Evolutionary conservation across 768 basidiomycete species (phyloP), one percentile per base, ranked within the genome.

Genomic region (Kockovaella imperatae): DNA sequence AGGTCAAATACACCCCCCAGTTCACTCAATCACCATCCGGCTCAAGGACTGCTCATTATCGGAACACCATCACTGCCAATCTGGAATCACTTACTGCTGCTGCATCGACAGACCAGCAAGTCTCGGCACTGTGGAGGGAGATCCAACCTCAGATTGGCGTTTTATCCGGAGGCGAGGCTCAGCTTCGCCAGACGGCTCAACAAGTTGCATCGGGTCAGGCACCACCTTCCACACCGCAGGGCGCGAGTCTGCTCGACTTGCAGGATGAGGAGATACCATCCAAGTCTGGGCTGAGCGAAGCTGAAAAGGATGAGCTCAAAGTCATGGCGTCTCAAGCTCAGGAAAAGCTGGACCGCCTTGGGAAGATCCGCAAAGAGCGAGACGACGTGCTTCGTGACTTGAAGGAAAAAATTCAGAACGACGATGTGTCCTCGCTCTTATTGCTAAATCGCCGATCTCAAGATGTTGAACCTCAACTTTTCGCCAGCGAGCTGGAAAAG

Each of bases 331-430:
- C 35, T 0, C 60, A 60, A 29, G 60, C 60, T 26, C 39, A 41
- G 20, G 64, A 66, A 45, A 74, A 81, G 41, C 69, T 97, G 14
- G 82, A 81, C 23, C 75, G 82, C 60, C 67, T 97, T 41, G 82
- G 79, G 69, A 85, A 88, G 74, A 83, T 99, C 52, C 77, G 82
- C 36, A 80, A 80, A 49, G 93, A 97, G 73, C 75, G 93, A 41
- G 79, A 78, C 10, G 86, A 91, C 57, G 82, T 89, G 0, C 72
- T 97, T 45, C 90, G 86, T 67, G 95, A 97, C 64, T 75, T 99
- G 41, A 99, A 97, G 69, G 91, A 96, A 35, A 95, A 93, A 90
- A 79, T 95, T 39, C 95, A 96, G 80, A 76, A 78, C 23, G 95
- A 99, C 72, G 95, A 99, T 56, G 93, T 97, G 23, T 99, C 93